Conservation (phyloP, 2,329 filamentous ascomycete species). For the Peltaster fructicola region DNA sequence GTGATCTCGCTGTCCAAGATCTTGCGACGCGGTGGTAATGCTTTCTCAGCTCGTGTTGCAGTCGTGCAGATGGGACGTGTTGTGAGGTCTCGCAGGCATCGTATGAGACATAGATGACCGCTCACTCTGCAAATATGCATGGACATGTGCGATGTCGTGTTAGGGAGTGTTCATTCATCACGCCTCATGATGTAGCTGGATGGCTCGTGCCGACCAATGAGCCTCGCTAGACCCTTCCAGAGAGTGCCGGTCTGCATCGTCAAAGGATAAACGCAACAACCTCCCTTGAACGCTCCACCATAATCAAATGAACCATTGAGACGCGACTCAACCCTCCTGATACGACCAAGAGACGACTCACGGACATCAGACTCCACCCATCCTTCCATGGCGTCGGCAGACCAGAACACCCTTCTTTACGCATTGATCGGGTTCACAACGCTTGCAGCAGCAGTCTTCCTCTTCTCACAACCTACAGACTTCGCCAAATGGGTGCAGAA, state of each 20-base stretch:
- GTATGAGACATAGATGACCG: slow-evolving; percentile 1
- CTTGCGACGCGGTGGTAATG: slow-evolving; percentile 57
- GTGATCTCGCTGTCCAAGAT: slow-evolving; percentile 64
- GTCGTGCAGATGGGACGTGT: slow-evolving; percentile 1
- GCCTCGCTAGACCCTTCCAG: no score
- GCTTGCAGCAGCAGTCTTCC: slow-evolving; percentile 20
- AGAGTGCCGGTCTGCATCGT: no score
- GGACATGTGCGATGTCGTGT: slow-evolving; percentile 1
- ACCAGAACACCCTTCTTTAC: slow-evolving; percentile 7
- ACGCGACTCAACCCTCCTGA: no score
- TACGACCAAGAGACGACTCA: no score
- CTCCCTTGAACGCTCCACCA: no score
- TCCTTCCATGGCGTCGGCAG: slow-evolving; percentile 4
- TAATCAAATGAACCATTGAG: no score
- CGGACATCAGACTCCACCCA: background rate
- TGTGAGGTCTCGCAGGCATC: slow-evolving; percentile 2
- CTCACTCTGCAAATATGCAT: background rate
- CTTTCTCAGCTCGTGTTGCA: slow-evolving; percentile 26
- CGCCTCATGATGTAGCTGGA: no score
- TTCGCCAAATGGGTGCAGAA: slow-evolving; percentile 73
- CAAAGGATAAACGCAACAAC: no score
- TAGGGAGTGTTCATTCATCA: no score
- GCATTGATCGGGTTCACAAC: slow-evolving; percentile 20
- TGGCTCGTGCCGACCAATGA: no score
- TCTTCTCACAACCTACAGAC: slow-evolving; percentile 31